A percentile compares a stretch with the other conserved stretches of the same genome.
These are phyloP conservation scores for Albatrellus ellisii DNA, from an alignment of 768 basidiomycete species.

Conservation along the genomic window DNA sequence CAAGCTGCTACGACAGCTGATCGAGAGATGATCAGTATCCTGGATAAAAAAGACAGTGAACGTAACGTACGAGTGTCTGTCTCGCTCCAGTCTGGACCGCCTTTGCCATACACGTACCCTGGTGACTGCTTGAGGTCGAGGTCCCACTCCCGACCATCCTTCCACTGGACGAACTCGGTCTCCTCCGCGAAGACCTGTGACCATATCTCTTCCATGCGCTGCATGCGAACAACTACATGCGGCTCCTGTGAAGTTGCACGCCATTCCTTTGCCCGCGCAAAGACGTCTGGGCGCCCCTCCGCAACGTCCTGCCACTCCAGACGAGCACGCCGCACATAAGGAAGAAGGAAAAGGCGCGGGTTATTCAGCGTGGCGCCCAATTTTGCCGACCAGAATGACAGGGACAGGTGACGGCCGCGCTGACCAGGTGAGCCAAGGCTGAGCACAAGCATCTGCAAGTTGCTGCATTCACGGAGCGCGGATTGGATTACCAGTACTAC, in stretches of 20 bases:
- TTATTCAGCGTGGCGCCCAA: conserved; percentile 1
- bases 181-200: conserved; percentile 4
- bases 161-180: conserved; percentile 7
- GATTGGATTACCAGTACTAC: background rate
- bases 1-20: background rate
- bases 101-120: conserved; percentile 11
- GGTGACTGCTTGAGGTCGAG: conserved; percentile 11
- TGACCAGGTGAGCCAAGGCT: conserved; percentile 1
- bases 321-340: conserved; percentile 9
- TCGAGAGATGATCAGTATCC: background rate
- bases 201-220: background rate
- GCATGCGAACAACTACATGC: background rate
- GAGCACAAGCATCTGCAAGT: conserved; percentile 11
- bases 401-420: background rate
- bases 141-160: conserved; percentile 12
- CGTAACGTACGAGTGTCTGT: conserved; percentile 13
- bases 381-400: background rate
- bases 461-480: conserved; percentile 4
- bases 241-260: conserved; percentile 4
- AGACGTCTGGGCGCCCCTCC: conserved; percentile 4
- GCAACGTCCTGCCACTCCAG: conserved; percentile 8
- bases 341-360: conserved; percentile 10
- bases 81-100: conserved; percentile 8
- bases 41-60: background rate
- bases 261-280: conserved; percentile 9